Evolutionary conservation across 2,329 filamentous ascomycete genomes (phyloP).

Genomic region (Fusarium denticulatum): DNA sequence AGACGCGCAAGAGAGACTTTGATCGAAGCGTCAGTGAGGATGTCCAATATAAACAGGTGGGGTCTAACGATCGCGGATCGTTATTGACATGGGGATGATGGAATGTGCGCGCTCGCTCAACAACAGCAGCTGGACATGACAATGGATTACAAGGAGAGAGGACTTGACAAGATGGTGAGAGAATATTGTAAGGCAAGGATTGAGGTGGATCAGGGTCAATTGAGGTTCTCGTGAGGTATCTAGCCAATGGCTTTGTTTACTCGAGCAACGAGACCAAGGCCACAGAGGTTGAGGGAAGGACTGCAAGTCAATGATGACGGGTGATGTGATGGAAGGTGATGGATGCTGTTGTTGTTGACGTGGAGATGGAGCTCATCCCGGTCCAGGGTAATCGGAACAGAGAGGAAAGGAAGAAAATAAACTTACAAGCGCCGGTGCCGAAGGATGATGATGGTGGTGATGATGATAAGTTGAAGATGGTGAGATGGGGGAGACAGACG

Average conservation of each 20-base stretch:
- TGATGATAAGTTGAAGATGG: conserved; percentile 38
- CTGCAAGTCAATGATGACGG: conserved; percentile 17
- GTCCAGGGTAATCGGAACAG: conserved; percentile 29
- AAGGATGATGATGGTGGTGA: conserved; percentile 19
- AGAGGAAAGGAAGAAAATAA: not conserved
- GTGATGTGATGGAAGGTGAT: conserved; percentile 13
- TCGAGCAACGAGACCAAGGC: conserved; percentile 25
- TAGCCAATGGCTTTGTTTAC: conserved; percentile 54
- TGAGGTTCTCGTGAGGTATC: conserved; percentile 42
- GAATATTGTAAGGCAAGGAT: conserved; percentile 9
- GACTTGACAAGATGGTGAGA: conserved; percentile 26
- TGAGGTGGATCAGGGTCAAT: conserved; percentile 40
- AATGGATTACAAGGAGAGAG: not conserved
- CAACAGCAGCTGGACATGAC: conserved; percentile 13
- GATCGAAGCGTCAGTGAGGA: conserved; percentile 28
- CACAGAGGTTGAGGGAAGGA: conserved; percentile 1
- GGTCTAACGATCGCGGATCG: conserved; percentile 5
- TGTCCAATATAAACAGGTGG: conserved; percentile 9
- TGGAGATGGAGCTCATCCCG: not conserved
- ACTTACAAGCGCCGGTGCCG: conserved; percentile 38
- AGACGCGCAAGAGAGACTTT: conserved; percentile 33
- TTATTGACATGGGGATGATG: conserved; percentile 26
- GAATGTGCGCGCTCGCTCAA: conserved; percentile 28
- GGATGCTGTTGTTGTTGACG: conserved; percentile 14
- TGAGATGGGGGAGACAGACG: conserved; percentile 37